phyloP scores from a whole-genome alignment of 768 basidiomycete genomes.

The Phlebiopsis flavidoalba region DNA sequence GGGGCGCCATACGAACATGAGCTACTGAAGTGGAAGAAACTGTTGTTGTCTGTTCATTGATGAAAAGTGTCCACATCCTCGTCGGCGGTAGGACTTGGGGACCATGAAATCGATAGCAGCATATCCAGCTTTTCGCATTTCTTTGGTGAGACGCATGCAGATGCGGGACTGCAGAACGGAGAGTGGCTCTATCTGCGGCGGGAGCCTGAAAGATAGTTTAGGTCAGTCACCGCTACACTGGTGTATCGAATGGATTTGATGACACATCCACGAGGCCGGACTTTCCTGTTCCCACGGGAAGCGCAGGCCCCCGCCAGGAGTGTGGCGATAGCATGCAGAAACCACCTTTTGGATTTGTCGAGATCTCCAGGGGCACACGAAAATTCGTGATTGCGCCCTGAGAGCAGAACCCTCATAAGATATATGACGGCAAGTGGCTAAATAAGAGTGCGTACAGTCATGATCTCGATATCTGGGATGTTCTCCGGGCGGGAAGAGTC shows the following conservation, averaged over 20 bases:
- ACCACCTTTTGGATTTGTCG: neutral
- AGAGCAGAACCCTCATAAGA: neutral
- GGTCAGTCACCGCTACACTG: neutral
- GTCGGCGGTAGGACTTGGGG: neutral
- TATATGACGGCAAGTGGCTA: neutral
- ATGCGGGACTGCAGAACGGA: slow-evolving; percentile 2
- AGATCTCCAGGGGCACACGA: neutral
- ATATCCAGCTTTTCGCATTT: neutral
- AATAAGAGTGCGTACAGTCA: neutral
- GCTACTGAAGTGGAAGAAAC: slow-evolving; percentile 21
- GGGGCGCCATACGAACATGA: slow-evolving; percentile 32
- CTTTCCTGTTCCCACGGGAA: slow-evolving; percentile 1
- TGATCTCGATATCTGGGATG: slow-evolving; percentile 5
- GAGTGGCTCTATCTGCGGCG: neutral
- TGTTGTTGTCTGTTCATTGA: slow-evolving; percentile 1
- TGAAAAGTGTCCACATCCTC: slow-evolving; percentile 13
- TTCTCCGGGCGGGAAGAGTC: neutral
- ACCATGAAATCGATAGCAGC: neutral
- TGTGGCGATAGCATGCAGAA: neutral
- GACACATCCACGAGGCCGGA: slow-evolving; percentile 3
- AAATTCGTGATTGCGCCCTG: neutral
- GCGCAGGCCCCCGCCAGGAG: neutral
- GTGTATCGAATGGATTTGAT: neutral
- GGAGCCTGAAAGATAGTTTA: neutral
- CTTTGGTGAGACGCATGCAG: neutral